phyloP scores from a whole-genome alignment of 2,329 filamentous ascomycete species.

The Colletotrichum liaoningense region DNA sequence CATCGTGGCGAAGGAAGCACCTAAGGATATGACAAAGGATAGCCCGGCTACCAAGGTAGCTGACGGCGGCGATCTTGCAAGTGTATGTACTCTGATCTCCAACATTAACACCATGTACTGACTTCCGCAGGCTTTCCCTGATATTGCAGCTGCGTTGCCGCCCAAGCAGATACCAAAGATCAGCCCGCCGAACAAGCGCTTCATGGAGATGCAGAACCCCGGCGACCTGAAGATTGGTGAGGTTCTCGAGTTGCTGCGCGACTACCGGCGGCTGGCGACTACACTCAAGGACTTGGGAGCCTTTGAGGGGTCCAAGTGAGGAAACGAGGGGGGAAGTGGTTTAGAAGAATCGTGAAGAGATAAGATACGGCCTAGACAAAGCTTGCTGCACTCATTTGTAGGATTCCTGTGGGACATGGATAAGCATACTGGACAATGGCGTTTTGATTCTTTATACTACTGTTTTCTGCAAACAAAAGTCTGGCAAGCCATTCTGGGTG shows the following conservation, averaged over 20 bases:
- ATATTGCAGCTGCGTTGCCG: slow-evolving; percentile 65
- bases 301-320: slow-evolving; percentile 59
- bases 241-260: slow-evolving; percentile 76
- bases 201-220: slow-evolving; percentile 78
- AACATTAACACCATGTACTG: slow-evolving; percentile 13
- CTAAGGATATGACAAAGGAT: neutral
- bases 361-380: neutral
- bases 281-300: slow-evolving; percentile 72
- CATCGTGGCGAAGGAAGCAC: slow-evolving; percentile 43
- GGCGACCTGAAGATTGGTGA: slow-evolving; percentile 80
- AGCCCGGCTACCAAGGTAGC: slow-evolving; percentile 42
- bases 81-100: slow-evolving; percentile 54
- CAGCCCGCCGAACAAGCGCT: slow-evolving; percentile 76
- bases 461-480: neutral
- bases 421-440: slow-evolving; percentile 29
- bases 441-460: slow-evolving; percentile 12
- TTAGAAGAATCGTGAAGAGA: neutral
- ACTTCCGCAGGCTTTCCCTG: slow-evolving; percentile 65
- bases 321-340: neutral
- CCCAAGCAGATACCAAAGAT: slow-evolving; percentile 67
- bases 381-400: slow-evolving; percentile 1
- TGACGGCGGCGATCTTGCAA: slow-evolving; percentile 67
- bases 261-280: slow-evolving; percentile 78
- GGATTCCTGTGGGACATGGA: slow-evolving; percentile 1
- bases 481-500: neutral